phyloP scores from a whole-genome alignment of 2,329 filamentous ascomycete genomes.

The Curvularia spicifera region DNA sequence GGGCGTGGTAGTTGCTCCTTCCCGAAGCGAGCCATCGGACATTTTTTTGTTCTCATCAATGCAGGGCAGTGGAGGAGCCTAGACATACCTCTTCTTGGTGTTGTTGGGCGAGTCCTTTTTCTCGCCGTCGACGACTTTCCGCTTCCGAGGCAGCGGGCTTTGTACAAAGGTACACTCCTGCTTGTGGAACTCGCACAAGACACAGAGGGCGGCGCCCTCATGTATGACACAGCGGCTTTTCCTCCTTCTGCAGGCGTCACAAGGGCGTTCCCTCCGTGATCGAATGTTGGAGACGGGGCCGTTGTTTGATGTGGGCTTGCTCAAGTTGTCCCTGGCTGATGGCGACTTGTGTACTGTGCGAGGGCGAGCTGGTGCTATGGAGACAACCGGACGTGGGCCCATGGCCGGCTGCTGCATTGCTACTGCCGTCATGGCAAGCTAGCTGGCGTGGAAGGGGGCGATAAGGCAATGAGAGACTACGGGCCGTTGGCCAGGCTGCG shows the following conservation, averaged over 20 bases:
- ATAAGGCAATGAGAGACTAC: constrained; percentile 36
- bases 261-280: constrained; percentile 52
- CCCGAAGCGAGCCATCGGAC: constrained; percentile 19
- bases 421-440: constrained; percentile 53
- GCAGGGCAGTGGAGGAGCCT: constrained; percentile 30
- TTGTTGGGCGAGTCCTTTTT: constrained; percentile 63
- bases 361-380: constrained; percentile 55
- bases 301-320: constrained; percentile 46
- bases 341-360: constrained; percentile 50
- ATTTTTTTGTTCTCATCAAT: constrained; percentile 6
- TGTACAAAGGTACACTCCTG: constrained; percentile 80
- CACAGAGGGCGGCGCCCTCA: constrained; percentile 74
- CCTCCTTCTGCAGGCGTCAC: constrained; percentile 74
- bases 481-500: constrained; percentile 43
- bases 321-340: constrained; percentile 53
- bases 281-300: constrained; percentile 49
- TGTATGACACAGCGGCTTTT: constrained; percentile 80
- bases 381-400: constrained; percentile 52
- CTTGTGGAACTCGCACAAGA: constrained; percentile 78
- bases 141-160: constrained; percentile 78
- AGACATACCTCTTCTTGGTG: constrained; percentile 71
- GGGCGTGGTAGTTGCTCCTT: constrained; percentile 6
- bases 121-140: constrained; percentile 73
- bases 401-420: constrained; percentile 41
- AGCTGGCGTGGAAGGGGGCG: constrained; percentile 29